Evolutionary conservation across 345 rosid genomes (phyloP).

Genomic region (Fremontodendron californicum): DNA sequence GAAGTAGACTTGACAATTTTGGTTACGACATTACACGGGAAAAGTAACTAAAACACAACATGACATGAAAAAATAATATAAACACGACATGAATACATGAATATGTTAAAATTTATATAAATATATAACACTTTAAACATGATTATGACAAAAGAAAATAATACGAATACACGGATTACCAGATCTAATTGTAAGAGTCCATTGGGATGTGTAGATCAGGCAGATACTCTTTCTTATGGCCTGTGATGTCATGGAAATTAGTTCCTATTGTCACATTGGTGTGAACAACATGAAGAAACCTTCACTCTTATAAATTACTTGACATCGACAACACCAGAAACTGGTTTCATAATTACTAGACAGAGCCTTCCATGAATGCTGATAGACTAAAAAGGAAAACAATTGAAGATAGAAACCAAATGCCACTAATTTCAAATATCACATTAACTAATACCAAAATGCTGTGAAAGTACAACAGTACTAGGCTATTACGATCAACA

Average conservation of each 20-base stretch:
- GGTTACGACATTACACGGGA: no score
- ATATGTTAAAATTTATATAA: no score
- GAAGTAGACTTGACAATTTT: no score
- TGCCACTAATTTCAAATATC: background rate
- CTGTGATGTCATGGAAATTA: background rate
- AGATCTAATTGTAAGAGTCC: background rate
- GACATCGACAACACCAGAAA: background rate
- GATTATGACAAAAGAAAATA: no score
- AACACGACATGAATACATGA: no score
- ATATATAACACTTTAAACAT: no score
- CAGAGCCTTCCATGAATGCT: background rate
- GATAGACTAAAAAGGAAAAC: background rate
- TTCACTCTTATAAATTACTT: background rate
- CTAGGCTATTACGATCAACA: background rate
- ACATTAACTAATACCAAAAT: background rate
- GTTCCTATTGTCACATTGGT: background rate
- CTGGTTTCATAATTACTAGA: background rate
- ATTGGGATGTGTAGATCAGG: background rate
- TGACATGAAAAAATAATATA: no score
- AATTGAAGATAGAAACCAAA: background rate
- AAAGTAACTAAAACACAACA: no score
- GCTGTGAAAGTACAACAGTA: slow-evolving; percentile 7
- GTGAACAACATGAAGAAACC: background rate
- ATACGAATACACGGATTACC: no score
- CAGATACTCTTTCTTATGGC: background rate